Conservation (phyloP, 2,329 filamentous ascomycete genomes). For the Hymenoscyphus infarciens region DNA sequence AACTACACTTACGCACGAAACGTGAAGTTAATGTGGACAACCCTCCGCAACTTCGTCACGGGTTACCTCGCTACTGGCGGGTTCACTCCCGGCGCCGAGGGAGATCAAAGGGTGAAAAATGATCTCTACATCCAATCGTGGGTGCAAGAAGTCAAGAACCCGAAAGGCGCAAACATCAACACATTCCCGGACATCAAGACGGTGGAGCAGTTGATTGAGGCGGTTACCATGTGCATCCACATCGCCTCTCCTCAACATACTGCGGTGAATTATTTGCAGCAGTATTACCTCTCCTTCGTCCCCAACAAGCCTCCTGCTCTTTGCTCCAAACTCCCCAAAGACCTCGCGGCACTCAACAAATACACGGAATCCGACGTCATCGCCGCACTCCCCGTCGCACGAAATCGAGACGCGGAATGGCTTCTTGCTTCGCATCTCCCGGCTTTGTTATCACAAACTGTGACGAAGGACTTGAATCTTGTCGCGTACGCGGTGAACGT, state of each 20-base stretch:
- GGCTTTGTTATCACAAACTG: not conserved
- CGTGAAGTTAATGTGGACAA: slow-evolving; percentile 44
- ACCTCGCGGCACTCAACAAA: not conserved
- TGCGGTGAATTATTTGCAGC: slow-evolving; percentile 46
- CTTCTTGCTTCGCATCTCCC: not conserved
- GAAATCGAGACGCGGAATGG: not conserved
- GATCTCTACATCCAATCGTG: slow-evolving; percentile 39
- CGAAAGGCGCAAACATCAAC: slow-evolving; percentile 38
- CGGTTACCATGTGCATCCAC: slow-evolving; percentile 50
- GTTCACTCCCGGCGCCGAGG: slow-evolving; percentile 30
- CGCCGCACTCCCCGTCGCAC: not conserved
- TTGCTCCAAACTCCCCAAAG: not conserved
- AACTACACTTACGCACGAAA: slow-evolving; percentile 49
- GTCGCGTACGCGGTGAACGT: not conserved
- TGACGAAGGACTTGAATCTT: not conserved
- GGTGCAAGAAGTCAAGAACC: slow-evolving; percentile 39
- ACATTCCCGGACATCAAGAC: slow-evolving; percentile 43
- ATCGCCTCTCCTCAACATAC: slow-evolving; percentile 49
- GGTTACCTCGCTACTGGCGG: slow-evolving; percentile 36
- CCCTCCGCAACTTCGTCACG: slow-evolving; percentile 42
- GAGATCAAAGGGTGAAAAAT: slow-evolving; percentile 32
- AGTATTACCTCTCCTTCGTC: slow-evolving; percentile 7
- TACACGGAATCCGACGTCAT: not conserved
- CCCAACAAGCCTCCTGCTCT: not conserved
- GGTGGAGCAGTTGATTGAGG: slow-evolving; percentile 42